Evolutionary conservation across 805 yeast species (phyloP), one percentile per base, ranked within the genome.

Genomic region (Spathaspora arborariae): DNA sequence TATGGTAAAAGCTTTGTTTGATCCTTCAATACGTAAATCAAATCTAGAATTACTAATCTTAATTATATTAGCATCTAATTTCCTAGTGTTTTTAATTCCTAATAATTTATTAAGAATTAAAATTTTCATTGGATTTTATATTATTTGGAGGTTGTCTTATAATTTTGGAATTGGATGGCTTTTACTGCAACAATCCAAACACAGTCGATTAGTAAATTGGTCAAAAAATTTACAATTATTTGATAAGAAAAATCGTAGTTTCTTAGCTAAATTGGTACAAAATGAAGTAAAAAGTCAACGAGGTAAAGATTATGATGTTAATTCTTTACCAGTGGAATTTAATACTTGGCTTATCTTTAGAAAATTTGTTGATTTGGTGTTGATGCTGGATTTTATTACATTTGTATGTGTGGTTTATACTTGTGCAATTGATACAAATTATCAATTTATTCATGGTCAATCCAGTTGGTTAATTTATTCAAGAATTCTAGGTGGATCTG

Each of bases 321-420:
- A 49, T 18, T 45, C 52, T 20, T 63, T 63, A 34, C 96, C 96
- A 1, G 69, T 79, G 44, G 96, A 87, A 60, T 84, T 84, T 68
- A 88, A 86, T 63, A 81, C 91, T 24, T 88, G 96, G 96, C 71
- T 88, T 33, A 59, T 88, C 11, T 88, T 84, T 65, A 73, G 96
- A 45, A 86, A 84, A 59, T 74, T 84, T 45, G 96, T 88, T 13
- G 95, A 88, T 63, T 75, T 88, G 62, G 81, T 88, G 45, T 73
- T 88, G 57, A 87, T 88, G 95, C 86, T 82, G 63, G 96, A 88
- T 65, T 88, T 88, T 61, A 78, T 84, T 21, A 79, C 88, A 18
- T 88, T 88, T 62, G 74, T 84, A 59, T 76, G 87, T 49, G 70
- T 84, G 46, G 88, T 87, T 58, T 74, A 66, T 46, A 78, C 68